Percentiles rank a stretch among this genome's conserved stretches.
These are phyloP conservation scores for Diplocarpon rosae DNA, from an alignment of 2,329 filamentous ascomycete species.

Conservation along the genomic window DNA sequence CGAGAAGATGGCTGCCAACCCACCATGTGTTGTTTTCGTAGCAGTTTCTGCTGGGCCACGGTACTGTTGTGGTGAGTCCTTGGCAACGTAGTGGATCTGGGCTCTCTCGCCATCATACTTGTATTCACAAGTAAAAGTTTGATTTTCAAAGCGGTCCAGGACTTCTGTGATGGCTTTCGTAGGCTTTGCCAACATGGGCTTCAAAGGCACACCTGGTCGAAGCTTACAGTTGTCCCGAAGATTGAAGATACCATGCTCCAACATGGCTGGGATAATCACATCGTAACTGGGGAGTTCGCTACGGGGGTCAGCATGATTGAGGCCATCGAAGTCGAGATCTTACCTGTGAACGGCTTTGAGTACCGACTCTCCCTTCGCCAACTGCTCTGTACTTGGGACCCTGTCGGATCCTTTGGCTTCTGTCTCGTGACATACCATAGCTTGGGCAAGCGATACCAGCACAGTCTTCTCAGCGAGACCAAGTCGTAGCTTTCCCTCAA, in stretches of 20 bases:
- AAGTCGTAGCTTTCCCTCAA: slow-evolving; percentile 87
- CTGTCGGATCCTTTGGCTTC: slow-evolving; percentile 51
- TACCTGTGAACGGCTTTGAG: slow-evolving; percentile 87
- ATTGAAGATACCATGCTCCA: slow-evolving; percentile 75
- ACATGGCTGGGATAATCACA: slow-evolving; percentile 81
- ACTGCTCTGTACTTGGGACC: slow-evolving; percentile 59
- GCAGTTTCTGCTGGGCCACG: slow-evolving; percentile 48
- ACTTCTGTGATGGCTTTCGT: slow-evolving; percentile 98
- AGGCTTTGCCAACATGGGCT: slow-evolving; percentile 97
- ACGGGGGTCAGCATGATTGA: slow-evolving; percentile 27
- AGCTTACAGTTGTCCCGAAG: slow-evolving; percentile 80
- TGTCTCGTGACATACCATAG: slow-evolving; percentile 73
- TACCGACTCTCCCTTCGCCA: slow-evolving; percentile 73
- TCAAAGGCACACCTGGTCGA: slow-evolving; percentile 84
- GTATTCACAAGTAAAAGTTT: slow-evolving; percentile 96
- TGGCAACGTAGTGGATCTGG: slow-evolving; percentile 95
- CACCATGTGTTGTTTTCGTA: slow-evolving; percentile 41
- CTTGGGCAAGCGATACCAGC: slow-evolving; percentile 80
- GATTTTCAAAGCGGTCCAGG: slow-evolving; percentile 87
- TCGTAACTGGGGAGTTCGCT: slow-evolving; percentile 94
- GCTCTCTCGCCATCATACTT: slow-evolving; percentile 97
- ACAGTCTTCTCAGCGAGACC: slow-evolving; percentile 89
- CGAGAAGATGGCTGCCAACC: slow-evolving; percentile 89
- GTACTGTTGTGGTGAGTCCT: slow-evolving; percentile 61
- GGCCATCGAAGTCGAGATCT: slow-evolving; percentile 15